Conservation (phyloP, 2,329 filamentous ascomycete species). For the Exophiala spinifera region DNA sequence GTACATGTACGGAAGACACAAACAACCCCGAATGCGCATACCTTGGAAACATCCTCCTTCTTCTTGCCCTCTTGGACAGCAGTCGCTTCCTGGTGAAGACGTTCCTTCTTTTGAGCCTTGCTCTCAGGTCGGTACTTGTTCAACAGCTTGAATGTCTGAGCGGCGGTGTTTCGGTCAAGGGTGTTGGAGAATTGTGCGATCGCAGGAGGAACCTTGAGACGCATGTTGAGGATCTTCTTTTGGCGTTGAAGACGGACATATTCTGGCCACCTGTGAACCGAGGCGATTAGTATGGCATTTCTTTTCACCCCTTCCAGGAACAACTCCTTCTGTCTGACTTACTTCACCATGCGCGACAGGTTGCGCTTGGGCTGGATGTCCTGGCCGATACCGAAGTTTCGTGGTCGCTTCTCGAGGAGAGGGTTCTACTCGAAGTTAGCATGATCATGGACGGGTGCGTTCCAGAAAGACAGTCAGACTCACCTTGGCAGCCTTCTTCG, state of each 20-base stretch:
- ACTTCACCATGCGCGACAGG: constrained; percentile 93
- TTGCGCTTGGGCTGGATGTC: constrained; percentile 97
- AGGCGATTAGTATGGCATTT: neutral
- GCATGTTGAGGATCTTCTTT: constrained; percentile 94
- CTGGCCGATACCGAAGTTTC: constrained; percentile 98
- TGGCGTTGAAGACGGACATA: constrained; percentile 97
- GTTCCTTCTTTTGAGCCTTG: constrained; percentile 99
- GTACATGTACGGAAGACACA: no score
- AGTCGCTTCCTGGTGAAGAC: constrained; percentile 95
- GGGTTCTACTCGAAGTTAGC: constrained; percentile 68
- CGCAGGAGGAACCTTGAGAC: constrained; percentile 95
- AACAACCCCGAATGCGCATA: neutral
- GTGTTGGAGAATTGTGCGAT: constrained; percentile 98
- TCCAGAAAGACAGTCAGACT: constrained; percentile 16
- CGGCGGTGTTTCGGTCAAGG: constrained; percentile 93
- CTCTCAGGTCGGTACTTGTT: constrained; percentile 99
- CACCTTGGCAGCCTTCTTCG: constrained; percentile 97
- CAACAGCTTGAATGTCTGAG: constrained; percentile 97
- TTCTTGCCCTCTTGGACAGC: constrained; percentile 99
- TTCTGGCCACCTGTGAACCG: constrained; percentile 74
- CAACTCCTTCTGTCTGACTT: neutral
- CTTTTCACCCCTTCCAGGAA: neutral
- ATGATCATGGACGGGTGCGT: constrained; percentile 1
- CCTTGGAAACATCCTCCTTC: constrained; percentile 99
- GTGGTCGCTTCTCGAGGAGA: constrained; percentile 95